A percentile compares a stretch with the other conserved stretches of the same genome.
Evolutionary conservation across 2,329 filamentous ascomycete genomes (phyloP).

Genomic region (Didymella pinodella): DNA sequence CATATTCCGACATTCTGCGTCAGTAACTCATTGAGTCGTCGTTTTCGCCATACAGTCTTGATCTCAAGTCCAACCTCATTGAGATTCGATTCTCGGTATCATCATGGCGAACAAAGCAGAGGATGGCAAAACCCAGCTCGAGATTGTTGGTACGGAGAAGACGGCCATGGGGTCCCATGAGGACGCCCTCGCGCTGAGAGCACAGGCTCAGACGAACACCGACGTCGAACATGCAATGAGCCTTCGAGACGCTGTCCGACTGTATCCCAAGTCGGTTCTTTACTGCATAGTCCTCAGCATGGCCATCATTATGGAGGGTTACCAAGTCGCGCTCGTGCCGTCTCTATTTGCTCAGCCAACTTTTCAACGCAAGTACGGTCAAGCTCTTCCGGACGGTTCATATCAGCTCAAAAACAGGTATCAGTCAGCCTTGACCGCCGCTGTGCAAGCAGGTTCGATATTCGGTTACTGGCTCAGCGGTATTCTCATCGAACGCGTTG

Average conservation of each 20-base stretch:
- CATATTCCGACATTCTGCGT: background rate
- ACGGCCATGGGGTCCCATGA: background rate
- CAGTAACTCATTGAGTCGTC: background rate
- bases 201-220: constrained; percentile 13
- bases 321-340: constrained; percentile 78
- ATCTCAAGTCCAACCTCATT: background rate
- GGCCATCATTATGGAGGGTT: constrained; percentile 88
- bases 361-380: constrained; percentile 54
- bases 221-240: constrained; percentile 9
- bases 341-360: constrained; percentile 68
- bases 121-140: background rate
- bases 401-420: constrained; percentile 52
- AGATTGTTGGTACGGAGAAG: background rate
- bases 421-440: constrained; percentile 54
- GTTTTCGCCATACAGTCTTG: background rate
- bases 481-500: constrained; percentile 52
- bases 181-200: constrained; percentile 3
- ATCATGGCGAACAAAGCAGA: background rate
- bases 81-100: background rate
- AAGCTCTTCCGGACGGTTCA: constrained; percentile 35
- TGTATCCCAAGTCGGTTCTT: constrained; percentile 82
- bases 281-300: constrained; percentile 85
- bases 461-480: constrained; percentile 44
- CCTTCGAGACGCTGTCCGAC: constrained; percentile 72
- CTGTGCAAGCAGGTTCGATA: constrained; percentile 51